These are phyloP conservation scores for Casuarina cunninghamiana DNA, from an alignment of 306 rosid genomes.

Conservation along the genomic window DNA sequence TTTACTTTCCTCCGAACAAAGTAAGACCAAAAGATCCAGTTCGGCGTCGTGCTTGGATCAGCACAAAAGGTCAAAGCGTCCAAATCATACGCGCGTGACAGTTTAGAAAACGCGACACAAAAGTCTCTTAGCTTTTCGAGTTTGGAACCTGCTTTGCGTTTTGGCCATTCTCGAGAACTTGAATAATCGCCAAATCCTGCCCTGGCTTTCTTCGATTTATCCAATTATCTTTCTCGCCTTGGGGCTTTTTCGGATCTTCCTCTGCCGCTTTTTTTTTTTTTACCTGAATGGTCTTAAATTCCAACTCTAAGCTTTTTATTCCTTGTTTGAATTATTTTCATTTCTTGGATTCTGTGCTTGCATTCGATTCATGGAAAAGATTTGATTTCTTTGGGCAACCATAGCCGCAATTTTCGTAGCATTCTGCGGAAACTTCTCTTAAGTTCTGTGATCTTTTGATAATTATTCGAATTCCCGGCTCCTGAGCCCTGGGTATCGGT, in stretches of 20 bases:
- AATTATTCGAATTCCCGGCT: conserved; percentile 13
- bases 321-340: background rate
- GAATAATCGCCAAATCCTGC: no score
- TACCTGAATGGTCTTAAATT: background rate
- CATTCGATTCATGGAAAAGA: background rate
- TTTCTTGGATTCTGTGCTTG: background rate
- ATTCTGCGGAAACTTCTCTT: conserved; percentile 8
- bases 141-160: background rate
- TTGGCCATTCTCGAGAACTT: background rate
- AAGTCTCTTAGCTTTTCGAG: conserved; percentile 21
- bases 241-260: no score
- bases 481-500: conserved; percentile 16
- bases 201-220: conserved; percentile 8
- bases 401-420: conserved; percentile 16
- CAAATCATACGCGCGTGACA: background rate
- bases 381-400: background rate
- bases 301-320: conserved; percentile 5
- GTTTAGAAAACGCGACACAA: no score
- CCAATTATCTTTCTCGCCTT: background rate
- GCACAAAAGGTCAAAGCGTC: conserved; percentile 23
- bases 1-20: background rate
- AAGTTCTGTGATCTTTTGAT: background rate
- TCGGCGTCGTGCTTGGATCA: background rate
- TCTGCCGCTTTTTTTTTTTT: background rate
- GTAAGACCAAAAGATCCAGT: background rate